Base-by-base conservation (phyloP, 306 rosid genomes). In the Rosa persica region DNA sequence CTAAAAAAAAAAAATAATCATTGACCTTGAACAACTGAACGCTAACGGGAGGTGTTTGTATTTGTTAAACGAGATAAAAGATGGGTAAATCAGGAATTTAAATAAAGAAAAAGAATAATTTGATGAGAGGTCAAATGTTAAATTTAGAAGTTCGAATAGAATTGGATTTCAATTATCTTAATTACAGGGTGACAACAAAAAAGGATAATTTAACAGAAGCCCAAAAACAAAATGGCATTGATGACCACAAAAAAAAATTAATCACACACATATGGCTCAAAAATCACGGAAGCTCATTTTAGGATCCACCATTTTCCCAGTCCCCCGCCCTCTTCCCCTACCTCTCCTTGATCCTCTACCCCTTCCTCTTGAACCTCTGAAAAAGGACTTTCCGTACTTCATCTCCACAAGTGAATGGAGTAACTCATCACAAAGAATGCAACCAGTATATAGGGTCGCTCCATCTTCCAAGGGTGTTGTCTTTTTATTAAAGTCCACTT, bases 221-320 rank as follows among this genome's bases (percentile, higher is more conserved):
- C 2, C 3, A 2, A 30, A 30, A 30, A 52, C 25, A 25, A 25
- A 5, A 27, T 5, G 20, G 19, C 39, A 61, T 4, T 25, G 39
- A 60, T 12, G 19, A 25, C 40, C 8, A 27, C n/a, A 27, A 25
- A 55, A 12, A 6, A n/a, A 2, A 16, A 52, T 17, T 13, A 16
- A 55, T 8, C 34, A 57, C 0, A 17, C 10, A 17, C 20, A 55
- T 51, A 20, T 43, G 8, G 20, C 2, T 84, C 84, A 92, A 75
- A 94, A 94, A 80, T 94, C 98, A 75, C 98, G 89, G 75, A 94
- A 94, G 78, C 97, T 94, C 98, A 94, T 94, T 85, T 90, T 94
- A 4, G 97, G 97, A 70, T 94, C 98, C 70, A 81, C 65, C 81
- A 60, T 81, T 84, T 76, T 89, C 38, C 92, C 93, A 4, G 81